Conservation (phyloP, 75 land plant genomes). For the Selaginella moellendorffii region DNA sequence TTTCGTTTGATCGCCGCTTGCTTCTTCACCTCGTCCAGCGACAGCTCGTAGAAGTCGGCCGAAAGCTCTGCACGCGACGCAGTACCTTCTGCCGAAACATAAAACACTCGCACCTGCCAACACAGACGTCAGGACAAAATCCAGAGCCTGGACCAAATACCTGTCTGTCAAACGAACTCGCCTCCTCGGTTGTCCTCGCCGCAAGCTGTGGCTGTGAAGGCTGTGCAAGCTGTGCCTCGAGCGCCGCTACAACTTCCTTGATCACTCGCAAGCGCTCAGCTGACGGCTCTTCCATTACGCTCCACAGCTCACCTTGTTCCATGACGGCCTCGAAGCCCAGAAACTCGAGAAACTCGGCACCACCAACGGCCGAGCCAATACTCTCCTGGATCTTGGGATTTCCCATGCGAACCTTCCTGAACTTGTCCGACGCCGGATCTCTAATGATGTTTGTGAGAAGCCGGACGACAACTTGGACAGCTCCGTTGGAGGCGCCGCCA, state of each 20-base stretch:
- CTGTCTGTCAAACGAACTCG: slow-evolving; percentile 40
- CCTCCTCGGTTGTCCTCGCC: not conserved
- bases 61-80: slow-evolving; percentile 66
- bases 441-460: slow-evolving; percentile 45
- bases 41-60: slow-evolving; percentile 54
- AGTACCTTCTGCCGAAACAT: slow-evolving; percentile 46
- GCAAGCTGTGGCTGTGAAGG: not conserved
- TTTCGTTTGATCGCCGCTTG: slow-evolving; percentile 58
- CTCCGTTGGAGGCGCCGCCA: slow-evolving; percentile 38
- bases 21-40: slow-evolving; percentile 50
- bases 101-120: slow-evolving; percentile 53
- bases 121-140: not conserved
- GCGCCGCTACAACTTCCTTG: slow-evolving; percentile 16
- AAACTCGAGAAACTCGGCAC: slow-evolving; percentile 50
- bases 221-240: slow-evolving; percentile 25
- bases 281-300: slow-evolving; percentile 44
- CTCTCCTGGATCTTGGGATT: slow-evolving; percentile 68
- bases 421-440: slow-evolving; percentile 53
- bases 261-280: slow-evolving; percentile 27
- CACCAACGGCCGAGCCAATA: slow-evolving; percentile 42
- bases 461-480: slow-evolving; percentile 43
- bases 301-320: slow-evolving; percentile 64
- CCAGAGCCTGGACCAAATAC: slow-evolving; percentile 26
- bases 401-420: slow-evolving; percentile 49
- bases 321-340: slow-evolving; percentile 47